Base-by-base conservation (phyloP, 805 yeast genomes). In the Lipomyces kockii region DNA sequence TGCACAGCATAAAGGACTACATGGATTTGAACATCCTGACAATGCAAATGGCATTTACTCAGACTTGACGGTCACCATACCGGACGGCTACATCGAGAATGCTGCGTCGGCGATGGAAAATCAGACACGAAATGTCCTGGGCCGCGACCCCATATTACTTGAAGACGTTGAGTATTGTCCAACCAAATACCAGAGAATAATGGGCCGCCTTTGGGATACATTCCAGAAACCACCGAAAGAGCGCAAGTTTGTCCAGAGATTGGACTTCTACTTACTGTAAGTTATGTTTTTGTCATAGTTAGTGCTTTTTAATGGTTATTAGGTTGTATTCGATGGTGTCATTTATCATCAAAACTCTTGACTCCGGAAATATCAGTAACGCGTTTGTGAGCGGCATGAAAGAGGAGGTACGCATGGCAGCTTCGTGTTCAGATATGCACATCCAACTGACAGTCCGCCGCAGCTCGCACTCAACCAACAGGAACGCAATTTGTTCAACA, bases 351-450 rank as follows among this genome's bases (percentile, higher is more conserved):
- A 86, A 86, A 74, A 86, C 86, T 62, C 79, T 89, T 60, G 91
- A 88, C 74, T 82, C 82, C 59, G 80, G 85, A 49, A 89, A 88
- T 75, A 78, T 86, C 65, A 83, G 77, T 58, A 81, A 81, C 58
- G 85, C 84, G 9, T 83, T 81, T 69, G 81, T 82, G 51, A 76
- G 80, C 49, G 83, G 84, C 0, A 73, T 83, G 74, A 71, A 77
- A 62, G 80, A 79, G 62, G 80, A 75, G 43, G 62, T 60, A 60
- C 57, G 58, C 27, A 17, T 17, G 39, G 20, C 54, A 22, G 27
- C 59, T 17, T 52, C 22, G 11, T 1, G 12, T 20, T 43, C 27
- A 25, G 34, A 20, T 17, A 35, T 37, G 39, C 9, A 52, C 8
- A 17, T 11, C 55, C 39, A 25, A 25, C 51, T 58, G 43, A 46